Evolutionary conservation across 2,329 filamentous ascomycete genomes (phyloP).

Genomic region (Exutisphaerella laricina): DNA sequence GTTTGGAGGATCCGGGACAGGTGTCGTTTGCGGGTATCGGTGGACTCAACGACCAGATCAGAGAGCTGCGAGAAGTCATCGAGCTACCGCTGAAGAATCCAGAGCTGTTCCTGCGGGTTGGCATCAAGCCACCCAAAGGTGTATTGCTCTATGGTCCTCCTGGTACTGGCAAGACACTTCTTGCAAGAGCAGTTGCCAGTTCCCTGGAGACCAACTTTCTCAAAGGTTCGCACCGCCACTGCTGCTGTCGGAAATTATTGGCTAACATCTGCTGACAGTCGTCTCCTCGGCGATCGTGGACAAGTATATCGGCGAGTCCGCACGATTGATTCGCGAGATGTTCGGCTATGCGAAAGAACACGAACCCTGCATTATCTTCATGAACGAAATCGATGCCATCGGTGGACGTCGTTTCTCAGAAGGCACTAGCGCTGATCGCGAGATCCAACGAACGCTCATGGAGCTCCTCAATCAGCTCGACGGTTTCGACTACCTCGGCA

Average conservation of each 20-base stretch:
- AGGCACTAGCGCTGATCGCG: constrained; percentile 92
- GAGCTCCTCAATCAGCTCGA: constrained; percentile 97
- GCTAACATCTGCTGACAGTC: constrained; percentile 50
- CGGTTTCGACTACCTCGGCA: constrained; percentile 97
- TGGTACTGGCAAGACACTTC: constrained; percentile 91
- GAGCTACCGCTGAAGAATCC: constrained; percentile 98
- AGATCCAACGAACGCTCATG: constrained; percentile 98
- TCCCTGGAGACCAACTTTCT: constrained; percentile 97
- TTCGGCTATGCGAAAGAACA: constrained; percentile 99
- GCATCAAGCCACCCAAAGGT: constrained; percentile 98
- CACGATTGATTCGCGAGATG: constrained; percentile 96
- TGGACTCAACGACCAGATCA: constrained; percentile 95
- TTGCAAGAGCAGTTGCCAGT: constrained; percentile 91
- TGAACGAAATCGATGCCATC: constrained; percentile 99
- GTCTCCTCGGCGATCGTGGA: constrained; percentile 98
- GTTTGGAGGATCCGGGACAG: constrained; percentile 92
- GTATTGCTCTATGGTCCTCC: constrained; percentile 93
- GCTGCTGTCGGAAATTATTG: neutral
- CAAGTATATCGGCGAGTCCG: constrained; percentile 99
- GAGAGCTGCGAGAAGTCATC: constrained; percentile 95
- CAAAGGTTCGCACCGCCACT: constrained; percentile 60
- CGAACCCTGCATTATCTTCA: constrained; percentile 99
- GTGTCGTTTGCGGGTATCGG: constrained; percentile 97
- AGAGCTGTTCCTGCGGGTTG: constrained; percentile 91
- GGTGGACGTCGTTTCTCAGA: constrained; percentile 95